Evolutionary conservation across 805 yeast species (phyloP).

Genomic region (Pichia thaimueangensis): DNA sequence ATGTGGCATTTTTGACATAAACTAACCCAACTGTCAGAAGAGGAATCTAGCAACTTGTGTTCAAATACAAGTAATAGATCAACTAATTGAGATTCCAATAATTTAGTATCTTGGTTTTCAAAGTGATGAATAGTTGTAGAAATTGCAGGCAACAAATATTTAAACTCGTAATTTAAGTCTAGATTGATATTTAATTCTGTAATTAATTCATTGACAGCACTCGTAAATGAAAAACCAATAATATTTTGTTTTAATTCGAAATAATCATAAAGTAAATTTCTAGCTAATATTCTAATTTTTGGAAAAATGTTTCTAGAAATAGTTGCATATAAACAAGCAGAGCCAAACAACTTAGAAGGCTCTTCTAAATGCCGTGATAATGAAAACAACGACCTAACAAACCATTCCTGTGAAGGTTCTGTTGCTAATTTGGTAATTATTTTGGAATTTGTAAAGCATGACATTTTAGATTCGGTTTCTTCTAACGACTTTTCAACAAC

Average conservation of each 20-base stretch:
- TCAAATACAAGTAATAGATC: conserved; percentile 41
- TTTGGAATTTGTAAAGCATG: conserved; percentile 42
- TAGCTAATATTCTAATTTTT: conserved; percentile 31
- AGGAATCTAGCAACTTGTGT: conserved; percentile 29
- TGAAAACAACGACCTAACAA: conserved; percentile 38
- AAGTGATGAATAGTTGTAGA: conserved; percentile 24
- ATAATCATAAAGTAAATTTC: conserved; percentile 27
- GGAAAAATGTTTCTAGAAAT: conserved; percentile 36
- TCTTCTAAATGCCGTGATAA: conserved; percentile 21
- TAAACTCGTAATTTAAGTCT: conserved; percentile 22
- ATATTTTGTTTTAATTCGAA: conserved; percentile 32
- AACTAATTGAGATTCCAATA: conserved; percentile 31
- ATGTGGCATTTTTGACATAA: conserved; percentile 50
- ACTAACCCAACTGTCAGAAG: conserved; percentile 69
- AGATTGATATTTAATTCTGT: conserved; percentile 7
- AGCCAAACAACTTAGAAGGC: conserved; percentile 31
- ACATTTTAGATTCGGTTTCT: conserved; percentile 27
- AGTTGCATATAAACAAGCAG: conserved; percentile 43
- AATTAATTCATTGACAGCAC: conserved; percentile 33
- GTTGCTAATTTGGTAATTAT: conserved; percentile 44
- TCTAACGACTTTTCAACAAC: conserved; percentile 31
- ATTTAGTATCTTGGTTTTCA: conserved; percentile 17
- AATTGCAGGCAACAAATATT: conserved; percentile 31
- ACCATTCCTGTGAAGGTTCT: conserved; percentile 47
- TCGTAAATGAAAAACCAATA: conserved; percentile 39